Percentiles rank a stretch among this genome's conserved stretches.
Conservation (phyloP, 73 alveolate genomes). For the Paramecium sexaurelia region DNA sequence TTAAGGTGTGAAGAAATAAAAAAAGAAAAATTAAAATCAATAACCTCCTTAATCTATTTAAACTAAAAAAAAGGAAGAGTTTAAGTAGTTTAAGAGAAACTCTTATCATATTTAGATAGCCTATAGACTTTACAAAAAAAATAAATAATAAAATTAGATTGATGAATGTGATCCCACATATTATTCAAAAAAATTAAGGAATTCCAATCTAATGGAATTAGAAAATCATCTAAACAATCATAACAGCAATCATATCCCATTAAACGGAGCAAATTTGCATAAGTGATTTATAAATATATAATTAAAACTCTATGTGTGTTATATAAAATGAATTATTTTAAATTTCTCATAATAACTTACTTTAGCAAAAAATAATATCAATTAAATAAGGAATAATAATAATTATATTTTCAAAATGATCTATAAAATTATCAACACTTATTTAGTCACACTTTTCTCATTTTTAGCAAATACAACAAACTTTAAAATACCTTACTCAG, state of each 20-base stretch:
- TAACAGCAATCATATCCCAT: neutral
- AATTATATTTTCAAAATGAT: neutral
- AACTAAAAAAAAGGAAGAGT: constrained; percentile 4
- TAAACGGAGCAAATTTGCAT: neutral
- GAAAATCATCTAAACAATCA: constrained; percentile 17
- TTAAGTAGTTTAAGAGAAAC: constrained; percentile 31
- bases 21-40: constrained; percentile 11
- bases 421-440: neutral
- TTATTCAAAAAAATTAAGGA: constrained; percentile 36
- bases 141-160: neutral
- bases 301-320: neutral
- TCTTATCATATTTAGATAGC: constrained; percentile 43
- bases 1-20: constrained; percentile 37
- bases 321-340: neutral
- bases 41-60: neutral
- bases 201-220: constrained; percentile 8
- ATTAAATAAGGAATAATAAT: neutral
- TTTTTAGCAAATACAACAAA: neutral
- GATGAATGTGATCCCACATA: constrained; percentile 45
- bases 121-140: neutral
- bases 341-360: neutral
- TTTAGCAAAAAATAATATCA: neutral
- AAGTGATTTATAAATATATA: constrained; percentile 14
- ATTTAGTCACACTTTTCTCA: neutral
- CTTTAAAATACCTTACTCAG: neutral